These are phyloP conservation scores for Jackrogersella multiformis DNA, from an alignment of 495 filamentous ascomycete species.

Conservation along the genomic window DNA sequence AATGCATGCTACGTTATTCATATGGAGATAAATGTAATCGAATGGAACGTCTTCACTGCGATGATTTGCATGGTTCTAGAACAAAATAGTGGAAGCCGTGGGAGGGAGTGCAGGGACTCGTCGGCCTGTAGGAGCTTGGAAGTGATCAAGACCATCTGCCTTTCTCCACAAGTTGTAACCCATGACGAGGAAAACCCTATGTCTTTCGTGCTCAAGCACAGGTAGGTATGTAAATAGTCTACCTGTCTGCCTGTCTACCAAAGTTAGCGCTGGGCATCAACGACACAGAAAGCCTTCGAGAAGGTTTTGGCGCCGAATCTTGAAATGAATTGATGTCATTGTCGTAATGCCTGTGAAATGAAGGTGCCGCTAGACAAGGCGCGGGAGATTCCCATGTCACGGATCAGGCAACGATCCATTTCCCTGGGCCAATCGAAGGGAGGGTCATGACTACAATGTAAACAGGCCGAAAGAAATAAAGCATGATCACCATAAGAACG, in stretches of 20 bases:
- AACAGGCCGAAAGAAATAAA: slow-evolving; percentile 13
- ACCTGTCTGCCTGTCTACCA: too few species aligned
- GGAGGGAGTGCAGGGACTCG: slow-evolving; percentile 6
- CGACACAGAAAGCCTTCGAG: slow-evolving; percentile 31
- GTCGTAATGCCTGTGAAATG: slow-evolving; percentile 40
- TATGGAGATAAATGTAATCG: neutral
- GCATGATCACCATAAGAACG: slow-evolving; percentile 27
- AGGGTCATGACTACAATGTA: neutral
- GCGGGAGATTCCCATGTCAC: slow-evolving; percentile 42
- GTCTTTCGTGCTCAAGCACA: too few species aligned
- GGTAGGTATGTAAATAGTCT: too few species aligned
- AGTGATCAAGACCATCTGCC: neutral
- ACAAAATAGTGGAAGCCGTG: slow-evolving; percentile 10
- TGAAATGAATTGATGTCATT: slow-evolving; percentile 43
- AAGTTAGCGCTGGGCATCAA: slow-evolving; percentile 3
- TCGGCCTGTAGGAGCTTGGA: slow-evolving; percentile 11
- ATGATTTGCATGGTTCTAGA: slow-evolving; percentile 23
- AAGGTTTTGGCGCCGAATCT: slow-evolving; percentile 25
- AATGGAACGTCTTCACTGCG: neutral
- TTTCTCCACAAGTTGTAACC: neutral
- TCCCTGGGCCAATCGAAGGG: slow-evolving; percentile 13
- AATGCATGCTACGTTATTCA: neutral
- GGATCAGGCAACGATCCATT: slow-evolving; percentile 38
- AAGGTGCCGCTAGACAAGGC: slow-evolving; percentile 43
- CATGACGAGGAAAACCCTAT: too few species aligned